Evolutionary conservation across 805 yeast genomes (phyloP).

Genomic region (Candida fluviatilis): DNA sequence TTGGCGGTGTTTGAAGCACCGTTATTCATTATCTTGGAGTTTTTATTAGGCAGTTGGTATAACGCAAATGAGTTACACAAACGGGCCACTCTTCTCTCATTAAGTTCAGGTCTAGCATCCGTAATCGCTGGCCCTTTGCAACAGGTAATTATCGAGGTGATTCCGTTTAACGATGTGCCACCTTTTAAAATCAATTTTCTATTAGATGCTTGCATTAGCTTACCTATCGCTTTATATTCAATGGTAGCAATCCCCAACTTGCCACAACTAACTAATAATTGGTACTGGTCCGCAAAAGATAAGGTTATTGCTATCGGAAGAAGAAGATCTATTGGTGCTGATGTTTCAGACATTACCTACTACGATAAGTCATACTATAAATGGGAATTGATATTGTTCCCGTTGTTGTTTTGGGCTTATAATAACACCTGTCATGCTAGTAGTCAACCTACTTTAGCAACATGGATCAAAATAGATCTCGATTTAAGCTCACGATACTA

Average conservation of each 20-base stretch:
- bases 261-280: conserved; percentile 28
- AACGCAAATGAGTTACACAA: conserved; percentile 19
- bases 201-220: conserved; percentile 26
- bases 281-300: conserved; percentile 24
- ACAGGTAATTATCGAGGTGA: conserved; percentile 17
- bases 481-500: conserved; percentile 22
- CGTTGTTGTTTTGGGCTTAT: conserved; percentile 31
- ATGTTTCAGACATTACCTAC: conserved; percentile 34
- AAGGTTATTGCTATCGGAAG: conserved; percentile 44
- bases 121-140: conserved; percentile 29
- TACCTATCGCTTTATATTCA: conserved; percentile 28
- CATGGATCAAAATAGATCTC: conserved; percentile 31
- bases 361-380: conserved; percentile 29
- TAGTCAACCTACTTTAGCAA: conserved; percentile 31
- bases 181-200: conserved; percentile 32
- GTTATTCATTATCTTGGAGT: conserved; percentile 55
- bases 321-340: conserved; percentile 36
- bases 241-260: conserved; percentile 28
- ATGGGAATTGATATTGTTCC: conserved; percentile 47
- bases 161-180: conserved; percentile 13
- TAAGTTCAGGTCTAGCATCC: conserved; percentile 26
- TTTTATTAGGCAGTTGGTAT: conserved; percentile 33
- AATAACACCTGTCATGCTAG: conserved; percentile 28
- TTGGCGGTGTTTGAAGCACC: conserved; percentile 45
- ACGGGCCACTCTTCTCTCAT: conserved; percentile 24